phyloP scores from a whole-genome alignment of 768 basidiomycete species.

The Amanita pallidorosea region DNA sequence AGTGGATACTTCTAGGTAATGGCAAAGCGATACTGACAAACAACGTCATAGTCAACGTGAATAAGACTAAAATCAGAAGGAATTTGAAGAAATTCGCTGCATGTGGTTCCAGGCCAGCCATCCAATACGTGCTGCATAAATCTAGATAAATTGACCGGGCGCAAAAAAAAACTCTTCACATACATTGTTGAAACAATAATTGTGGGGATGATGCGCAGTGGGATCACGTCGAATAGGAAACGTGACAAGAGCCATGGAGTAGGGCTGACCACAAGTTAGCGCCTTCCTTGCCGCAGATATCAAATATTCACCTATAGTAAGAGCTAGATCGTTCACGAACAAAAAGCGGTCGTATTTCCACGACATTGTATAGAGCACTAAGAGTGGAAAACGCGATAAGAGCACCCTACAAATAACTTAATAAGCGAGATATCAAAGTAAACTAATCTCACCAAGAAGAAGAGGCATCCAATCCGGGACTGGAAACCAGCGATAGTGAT shows the following conservation, averaged over 20 bases:
- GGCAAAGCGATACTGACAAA: constrained; percentile 41
- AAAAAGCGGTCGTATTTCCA: constrained; percentile 78
- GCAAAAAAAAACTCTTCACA: constrained; percentile 16
- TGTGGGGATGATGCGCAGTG: constrained; percentile 81
- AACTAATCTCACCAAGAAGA: constrained; percentile 62
- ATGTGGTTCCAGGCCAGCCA: constrained; percentile 79
- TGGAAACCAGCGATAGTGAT: constrained; percentile 88
- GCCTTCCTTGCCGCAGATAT: constrained; percentile 1
- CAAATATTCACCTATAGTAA: constrained; percentile 60
- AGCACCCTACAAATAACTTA: constrained; percentile 46
- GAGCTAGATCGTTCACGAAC: constrained; percentile 77
- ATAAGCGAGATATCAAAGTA: neutral
- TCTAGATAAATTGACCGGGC: neutral
- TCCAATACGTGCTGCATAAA: constrained; percentile 69
- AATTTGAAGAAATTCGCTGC: constrained; percentile 92
- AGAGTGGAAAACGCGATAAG: constrained; percentile 86
- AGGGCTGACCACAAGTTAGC: constrained; percentile 37
- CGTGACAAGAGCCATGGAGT: constrained; percentile 87
- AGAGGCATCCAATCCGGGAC: constrained; percentile 84
- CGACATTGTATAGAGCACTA: constrained; percentile 83
- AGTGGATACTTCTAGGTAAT: neutral
- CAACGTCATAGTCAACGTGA: constrained; percentile 76
- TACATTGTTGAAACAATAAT: constrained; percentile 80
- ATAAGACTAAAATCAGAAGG: constrained; percentile 80
- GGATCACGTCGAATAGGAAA: constrained; percentile 82